A percentile compares a stretch with the other conserved stretches of the same genome.
Evolutionary conservation across 495 filamentous ascomycete species (phyloP).

Genomic region (Penicillium pancosmium): DNA sequence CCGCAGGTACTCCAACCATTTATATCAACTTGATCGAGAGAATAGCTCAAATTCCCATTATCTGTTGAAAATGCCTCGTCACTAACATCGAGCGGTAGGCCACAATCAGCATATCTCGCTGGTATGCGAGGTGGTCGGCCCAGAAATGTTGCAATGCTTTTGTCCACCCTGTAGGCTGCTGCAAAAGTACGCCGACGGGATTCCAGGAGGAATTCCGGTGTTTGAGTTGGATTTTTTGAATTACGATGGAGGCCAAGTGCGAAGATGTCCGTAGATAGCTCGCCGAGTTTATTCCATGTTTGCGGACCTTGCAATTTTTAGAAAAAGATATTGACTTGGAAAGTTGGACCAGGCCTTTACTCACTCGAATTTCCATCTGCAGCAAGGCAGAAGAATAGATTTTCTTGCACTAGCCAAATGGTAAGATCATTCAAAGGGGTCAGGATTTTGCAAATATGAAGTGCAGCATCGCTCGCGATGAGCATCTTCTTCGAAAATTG

Average conservation of each 20-base stretch:
- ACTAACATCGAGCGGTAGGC: slow-evolving; percentile 55
- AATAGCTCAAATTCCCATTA: slow-evolving; percentile 33
- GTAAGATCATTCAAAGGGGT: slow-evolving; percentile 37
- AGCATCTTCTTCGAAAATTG: slow-evolving; percentile 34
- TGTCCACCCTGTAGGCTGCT: slow-evolving; percentile 51
- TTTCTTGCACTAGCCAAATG: slow-evolving; percentile 37
- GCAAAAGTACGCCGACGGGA: slow-evolving; percentile 52
- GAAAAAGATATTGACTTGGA: background rate
- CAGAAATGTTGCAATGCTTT: slow-evolving; percentile 53
- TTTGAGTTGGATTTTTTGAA: slow-evolving; percentile 27
- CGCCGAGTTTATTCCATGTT: slow-evolving; percentile 36
- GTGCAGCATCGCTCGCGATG: slow-evolving; percentile 26
- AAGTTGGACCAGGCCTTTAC: slow-evolving; percentile 6
- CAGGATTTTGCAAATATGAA: slow-evolving; percentile 35
- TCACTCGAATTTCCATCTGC: slow-evolving; percentile 34
- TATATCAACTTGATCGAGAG: slow-evolving; percentile 39
- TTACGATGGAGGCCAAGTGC: slow-evolving; percentile 60
- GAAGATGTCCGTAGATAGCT: slow-evolving; percentile 41
- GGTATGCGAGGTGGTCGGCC: slow-evolving; percentile 57
- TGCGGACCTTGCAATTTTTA: slow-evolving; percentile 23
- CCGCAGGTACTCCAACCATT: slow-evolving; percentile 55
- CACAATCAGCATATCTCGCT: slow-evolving; percentile 51
- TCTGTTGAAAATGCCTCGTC: slow-evolving; percentile 49
- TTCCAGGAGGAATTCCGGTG: slow-evolving; percentile 50
- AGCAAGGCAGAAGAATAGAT: slow-evolving; percentile 25